phyloP scores from a whole-genome alignment of 495 filamentous ascomycete species.

The Immersiella caudata region DNA sequence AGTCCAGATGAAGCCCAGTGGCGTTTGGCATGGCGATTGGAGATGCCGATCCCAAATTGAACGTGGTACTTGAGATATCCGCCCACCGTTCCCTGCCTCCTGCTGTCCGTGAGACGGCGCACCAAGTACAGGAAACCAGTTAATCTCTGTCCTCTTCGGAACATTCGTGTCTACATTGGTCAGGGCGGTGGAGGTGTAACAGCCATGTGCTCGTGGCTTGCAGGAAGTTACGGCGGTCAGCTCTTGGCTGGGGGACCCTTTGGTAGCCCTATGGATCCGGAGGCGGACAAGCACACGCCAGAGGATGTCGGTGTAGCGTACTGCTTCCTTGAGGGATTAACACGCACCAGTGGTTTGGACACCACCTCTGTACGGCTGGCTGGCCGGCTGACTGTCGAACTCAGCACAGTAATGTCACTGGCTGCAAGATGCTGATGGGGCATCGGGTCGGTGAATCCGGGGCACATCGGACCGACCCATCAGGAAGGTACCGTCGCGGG shows the following conservation, averaged over 20 bases:
- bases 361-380: not conserved
- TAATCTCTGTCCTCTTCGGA: not conserved
- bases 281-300: not conserved
- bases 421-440: not conserved
- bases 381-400: not conserved
- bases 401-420: not conserved
- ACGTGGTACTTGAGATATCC: too few species aligned
- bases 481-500: not conserved
- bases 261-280: not conserved
- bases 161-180: not conserved
- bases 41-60: not conserved
- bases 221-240: not conserved
- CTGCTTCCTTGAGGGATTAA: conserved; percentile 19
- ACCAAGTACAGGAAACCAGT: not conserved
- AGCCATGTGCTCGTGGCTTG: not conserved
- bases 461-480: not conserved
- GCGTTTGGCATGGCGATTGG: not conserved
- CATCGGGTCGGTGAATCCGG: not conserved
- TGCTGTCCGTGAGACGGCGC: not conserved
- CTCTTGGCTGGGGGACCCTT: not conserved
- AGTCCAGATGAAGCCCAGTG: not conserved
- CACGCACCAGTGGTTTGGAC: conserved; percentile 7
- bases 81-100: too few species aligned
- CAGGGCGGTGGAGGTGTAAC: not conserved
- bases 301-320: not conserved